Base-by-base conservation (phyloP, 371 early-diverging fungal species). In the Rhizopus sp. region DNA sequence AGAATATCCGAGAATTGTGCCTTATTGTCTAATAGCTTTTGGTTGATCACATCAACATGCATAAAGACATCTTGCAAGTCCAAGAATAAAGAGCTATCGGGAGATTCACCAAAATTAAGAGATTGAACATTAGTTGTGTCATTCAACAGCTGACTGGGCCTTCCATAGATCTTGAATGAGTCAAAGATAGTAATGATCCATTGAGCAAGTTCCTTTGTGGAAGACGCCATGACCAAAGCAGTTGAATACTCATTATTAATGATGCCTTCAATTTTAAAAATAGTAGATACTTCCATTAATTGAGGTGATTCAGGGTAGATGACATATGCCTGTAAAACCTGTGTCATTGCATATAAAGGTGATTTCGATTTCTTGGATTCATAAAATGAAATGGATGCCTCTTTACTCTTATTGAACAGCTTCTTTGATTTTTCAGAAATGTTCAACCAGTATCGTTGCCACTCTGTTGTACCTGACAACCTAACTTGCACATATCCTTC, bases 311-410 rank as follows among this genome's bases (percentile, higher is more conserved):
- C 64, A 4, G 88, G 89, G 57, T 83, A 90, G 44, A 88, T 72
- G 0, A 85, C 81, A 48, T 88, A 87, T 3, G 81, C 77, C 38
- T 82, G 82, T 17, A 71, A 68, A 49, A 83, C 75, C 46, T 82
- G 78, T 46, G 66, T 68, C 60, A 86, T 55, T 6, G 80, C 75
- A 13, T 78, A 45, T 7, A 79, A 55, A 0, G 83, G 80, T 5
- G 59, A 50, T 50, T 76, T 84, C 15, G 78, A 51, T 55, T 78
- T 79, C 38, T 77, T 73, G 30, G 64, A 62, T 31, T 79, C 77
- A 35, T 76, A 83, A 31, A 86, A 77, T 4, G 53, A 49, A 12
- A 46, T 46, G 2, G 7, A 7, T n/a, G 30, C 54, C 4, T 65
- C 53, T 2, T 63, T 65, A 13, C 71, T 59, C 13, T 77, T 64